Percentiles rank a stretch among this genome's conserved stretches.
These are phyloP conservation scores for Beauveria varroae DNA, from an alignment of 2,329 filamentous ascomycete species.

Conservation along the genomic window DNA sequence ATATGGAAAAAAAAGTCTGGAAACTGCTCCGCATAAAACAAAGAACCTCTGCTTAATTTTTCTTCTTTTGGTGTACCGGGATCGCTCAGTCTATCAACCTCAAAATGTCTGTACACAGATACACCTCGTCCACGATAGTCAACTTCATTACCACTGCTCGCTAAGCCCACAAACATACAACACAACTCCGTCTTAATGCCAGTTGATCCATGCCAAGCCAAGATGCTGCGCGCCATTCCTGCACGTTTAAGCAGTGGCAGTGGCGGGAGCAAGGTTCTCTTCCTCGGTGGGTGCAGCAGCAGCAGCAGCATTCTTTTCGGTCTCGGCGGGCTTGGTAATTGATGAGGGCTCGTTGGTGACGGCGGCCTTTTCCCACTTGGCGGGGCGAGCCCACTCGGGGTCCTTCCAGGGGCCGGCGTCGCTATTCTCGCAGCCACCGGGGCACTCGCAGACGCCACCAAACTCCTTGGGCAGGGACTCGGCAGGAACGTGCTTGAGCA, in stretches of 20 bases:
- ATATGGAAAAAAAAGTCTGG: background rate
- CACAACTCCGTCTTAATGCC: conserved; percentile 11
- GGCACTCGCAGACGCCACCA: conserved; percentile 76
- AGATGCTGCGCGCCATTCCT: background rate
- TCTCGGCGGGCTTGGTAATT: conserved; percentile 24
- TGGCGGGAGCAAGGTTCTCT: conserved; percentile 27
- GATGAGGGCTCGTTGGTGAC: conserved; percentile 35
- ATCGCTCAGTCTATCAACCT: background rate
- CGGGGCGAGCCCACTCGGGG: conserved; percentile 54
- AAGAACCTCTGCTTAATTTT: conserved; percentile 1
- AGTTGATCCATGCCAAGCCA: background rate
- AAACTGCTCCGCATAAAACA: background rate
- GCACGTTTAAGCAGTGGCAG: conserved; percentile 10
- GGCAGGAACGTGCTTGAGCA: conserved; percentile 74
- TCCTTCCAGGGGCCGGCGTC: conserved; percentile 89
- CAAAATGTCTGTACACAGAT: background rate
- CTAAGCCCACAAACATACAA: conserved; percentile 9
- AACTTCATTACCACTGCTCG: conserved; percentile 8
- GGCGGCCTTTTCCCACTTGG: conserved; percentile 53
- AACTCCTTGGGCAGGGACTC: conserved; percentile 87
- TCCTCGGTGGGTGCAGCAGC: conserved; percentile 24
- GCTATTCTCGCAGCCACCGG: conserved; percentile 75
- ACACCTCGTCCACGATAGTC: background rate
- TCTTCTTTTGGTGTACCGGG: conserved; percentile 11
- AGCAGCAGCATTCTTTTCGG: conserved; percentile 19